Evolutionary conservation across 2,329 filamentous ascomycete genomes (phyloP).

Genomic region (Penicillium glabrum): DNA sequence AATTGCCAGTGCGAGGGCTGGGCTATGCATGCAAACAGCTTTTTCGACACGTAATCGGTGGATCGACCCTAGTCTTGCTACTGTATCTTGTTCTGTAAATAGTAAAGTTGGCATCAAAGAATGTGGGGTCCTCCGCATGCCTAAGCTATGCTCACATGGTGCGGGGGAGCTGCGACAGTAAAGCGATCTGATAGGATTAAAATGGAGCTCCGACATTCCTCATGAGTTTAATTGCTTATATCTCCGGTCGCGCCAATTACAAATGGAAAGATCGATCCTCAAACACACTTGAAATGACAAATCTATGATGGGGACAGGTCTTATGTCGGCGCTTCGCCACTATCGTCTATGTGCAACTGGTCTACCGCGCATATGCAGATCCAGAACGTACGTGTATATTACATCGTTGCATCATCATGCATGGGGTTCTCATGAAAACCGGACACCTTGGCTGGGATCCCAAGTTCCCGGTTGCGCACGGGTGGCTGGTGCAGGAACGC

Average conservation of each 20-base stretch:
- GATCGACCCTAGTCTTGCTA: background rate
- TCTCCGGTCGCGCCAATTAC: too few relatives aligned
- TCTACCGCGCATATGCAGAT: background rate
- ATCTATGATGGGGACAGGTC: background rate
- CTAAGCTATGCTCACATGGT: background rate
- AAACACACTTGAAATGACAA: background rate
- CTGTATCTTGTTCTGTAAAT: background rate
- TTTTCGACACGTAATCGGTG: background rate
- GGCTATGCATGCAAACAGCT: background rate
- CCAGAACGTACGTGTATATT: background rate
- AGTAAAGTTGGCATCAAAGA: background rate
- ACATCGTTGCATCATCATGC: background rate
- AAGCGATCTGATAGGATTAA: background rate
- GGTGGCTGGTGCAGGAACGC: constrained; percentile 19
- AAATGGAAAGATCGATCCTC: too few relatives aligned
- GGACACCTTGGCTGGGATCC: constrained; percentile 60
- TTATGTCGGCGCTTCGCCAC: background rate
- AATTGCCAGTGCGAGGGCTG: background rate
- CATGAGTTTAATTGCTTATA: too few relatives aligned
- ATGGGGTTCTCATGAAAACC: constrained; percentile 44
- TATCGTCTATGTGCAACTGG: background rate
- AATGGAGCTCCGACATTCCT: too few relatives aligned
- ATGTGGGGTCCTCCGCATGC: background rate
- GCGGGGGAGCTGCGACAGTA: background rate
- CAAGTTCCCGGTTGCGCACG: constrained; percentile 48